A percentile compares a stretch with the other conserved stretches of the same genome.
Evolutionary conservation across 1,284 basidiomycete species (phyloP).

Genomic region (Anthracocystis walkeri): DNA sequence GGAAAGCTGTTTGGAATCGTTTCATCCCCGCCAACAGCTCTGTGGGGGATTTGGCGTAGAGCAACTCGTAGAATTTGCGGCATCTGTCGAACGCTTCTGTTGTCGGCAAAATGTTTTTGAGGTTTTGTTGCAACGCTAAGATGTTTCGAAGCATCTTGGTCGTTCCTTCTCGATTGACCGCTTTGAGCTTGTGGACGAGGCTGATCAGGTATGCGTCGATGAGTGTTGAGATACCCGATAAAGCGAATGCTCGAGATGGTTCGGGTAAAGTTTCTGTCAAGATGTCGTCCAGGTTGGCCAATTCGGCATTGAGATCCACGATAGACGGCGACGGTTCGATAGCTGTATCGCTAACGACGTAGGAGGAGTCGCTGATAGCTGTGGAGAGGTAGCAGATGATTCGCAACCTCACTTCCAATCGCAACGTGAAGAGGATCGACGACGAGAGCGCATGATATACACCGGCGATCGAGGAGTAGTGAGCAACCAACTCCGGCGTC

Average conservation of each 20-base stretch:
- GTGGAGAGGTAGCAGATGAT: constrained; percentile 84
- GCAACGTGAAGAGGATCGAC: constrained; percentile 86
- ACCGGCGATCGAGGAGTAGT: constrained; percentile 80
- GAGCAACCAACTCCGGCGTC: constrained; percentile 29
- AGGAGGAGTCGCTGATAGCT: constrained; percentile 78
- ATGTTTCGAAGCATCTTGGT: constrained; percentile 91
- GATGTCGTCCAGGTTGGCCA: constrained; percentile 81
- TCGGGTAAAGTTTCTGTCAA: constrained; percentile 50
- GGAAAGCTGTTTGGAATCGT: constrained; percentile 9
- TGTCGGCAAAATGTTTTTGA: constrained; percentile 74
- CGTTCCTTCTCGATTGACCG: constrained; percentile 82
- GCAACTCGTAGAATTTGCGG: constrained; percentile 79
- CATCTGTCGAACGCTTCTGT: constrained; percentile 77
- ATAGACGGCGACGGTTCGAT: constrained; percentile 91
- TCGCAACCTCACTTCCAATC: constrained; percentile 88
- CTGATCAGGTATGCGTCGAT: constrained; percentile 86
- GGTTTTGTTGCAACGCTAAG: constrained; percentile 89
- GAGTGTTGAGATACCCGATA: constrained; percentile 85
- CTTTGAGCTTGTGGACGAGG: constrained; percentile 79
- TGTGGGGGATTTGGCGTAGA: constrained; percentile 29
- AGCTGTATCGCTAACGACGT: constrained; percentile 74
- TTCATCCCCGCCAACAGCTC: constrained; percentile 24
- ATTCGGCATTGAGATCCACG: constrained; percentile 84
- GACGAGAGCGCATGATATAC: constrained; percentile 90
- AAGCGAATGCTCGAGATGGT: constrained; percentile 77